Conservation (phyloP, 169 alveolate species). For the Cryptosporidium sp. region DNA sequence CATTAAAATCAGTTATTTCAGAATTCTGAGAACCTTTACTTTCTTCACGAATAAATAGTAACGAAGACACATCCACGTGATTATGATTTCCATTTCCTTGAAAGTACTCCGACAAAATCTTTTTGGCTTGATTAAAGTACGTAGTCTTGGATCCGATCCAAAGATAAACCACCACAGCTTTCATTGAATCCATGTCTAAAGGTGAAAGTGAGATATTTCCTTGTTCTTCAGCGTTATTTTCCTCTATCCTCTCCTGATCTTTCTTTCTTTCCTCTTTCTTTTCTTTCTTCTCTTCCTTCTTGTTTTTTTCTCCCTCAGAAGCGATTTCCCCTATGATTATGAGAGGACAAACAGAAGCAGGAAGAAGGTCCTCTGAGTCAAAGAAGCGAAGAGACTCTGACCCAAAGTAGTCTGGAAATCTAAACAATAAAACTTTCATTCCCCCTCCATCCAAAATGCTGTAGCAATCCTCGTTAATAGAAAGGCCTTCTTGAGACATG, state of each 20-base stretch:
- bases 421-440: neutral
- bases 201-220: neutral
- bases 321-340: neutral
- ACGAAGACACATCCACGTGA: neutral
- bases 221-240: neutral
- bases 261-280: neutral
- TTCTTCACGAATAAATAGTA: neutral
- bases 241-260: neutral
- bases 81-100: neutral
- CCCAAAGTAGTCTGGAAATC: slow-evolving; percentile 51
- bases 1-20: neutral
- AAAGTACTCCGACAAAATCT: neutral
- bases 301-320: neutral
- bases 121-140: slow-evolving; percentile 32
- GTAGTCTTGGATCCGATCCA: slow-evolving; percentile 42
- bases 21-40: neutral
- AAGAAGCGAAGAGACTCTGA: slow-evolving; percentile 38
- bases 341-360: slow-evolving; percentile 27
- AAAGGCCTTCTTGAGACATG: neutral
- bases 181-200: neutral
- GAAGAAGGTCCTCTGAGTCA: slow-evolving; percentile 47
- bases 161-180: neutral
- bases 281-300: neutral
- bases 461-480: neutral
- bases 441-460: neutral